These are phyloP conservation scores for Coniochaeta sp. DNA, from an alignment of 2,329 filamentous ascomycete species.

Conservation along the genomic window DNA sequence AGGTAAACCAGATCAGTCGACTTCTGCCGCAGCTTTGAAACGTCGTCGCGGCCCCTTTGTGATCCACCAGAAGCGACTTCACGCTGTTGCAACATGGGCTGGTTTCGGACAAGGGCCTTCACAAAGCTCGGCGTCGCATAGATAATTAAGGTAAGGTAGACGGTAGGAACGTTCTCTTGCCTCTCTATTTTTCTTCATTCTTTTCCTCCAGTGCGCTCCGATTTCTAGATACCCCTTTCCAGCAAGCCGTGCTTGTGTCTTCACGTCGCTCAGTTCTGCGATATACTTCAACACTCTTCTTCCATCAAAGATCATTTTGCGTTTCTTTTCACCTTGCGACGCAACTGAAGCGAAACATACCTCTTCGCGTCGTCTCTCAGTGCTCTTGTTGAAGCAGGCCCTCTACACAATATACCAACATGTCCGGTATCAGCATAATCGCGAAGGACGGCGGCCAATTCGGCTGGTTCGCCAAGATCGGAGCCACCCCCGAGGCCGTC, in stretches of 20 bases:
- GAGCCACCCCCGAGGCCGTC: conserved; percentile 50
- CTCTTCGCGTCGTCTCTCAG: background rate
- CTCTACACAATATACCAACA: conserved; percentile 17
- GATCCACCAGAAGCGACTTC: background rate
- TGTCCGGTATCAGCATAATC: background rate
- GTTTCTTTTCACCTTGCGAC: background rate
- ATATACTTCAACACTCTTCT: background rate
- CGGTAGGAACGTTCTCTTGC: background rate
- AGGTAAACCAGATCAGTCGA: conserved; percentile 22
- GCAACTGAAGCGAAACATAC: background rate
- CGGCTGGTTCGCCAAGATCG: conserved; percentile 47
- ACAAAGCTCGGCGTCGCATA: background rate
- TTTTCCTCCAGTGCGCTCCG: background rate
- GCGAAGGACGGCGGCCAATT: conserved; percentile 34
- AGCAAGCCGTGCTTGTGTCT: background rate
- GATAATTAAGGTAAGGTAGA: background rate
- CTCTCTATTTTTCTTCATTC: background rate
- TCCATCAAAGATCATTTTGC: background rate
- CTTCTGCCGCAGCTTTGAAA: conserved; percentile 40
- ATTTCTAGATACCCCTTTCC: background rate
- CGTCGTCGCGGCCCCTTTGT: conserved; percentile 14
- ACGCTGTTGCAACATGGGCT: background rate
- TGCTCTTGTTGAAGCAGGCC: background rate
- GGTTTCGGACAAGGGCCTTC: background rate
- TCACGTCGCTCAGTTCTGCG: background rate